phyloP scores from a whole-genome alignment of 1,284 basidiomycete species.

The Malassezia yamatoensis region DNA sequence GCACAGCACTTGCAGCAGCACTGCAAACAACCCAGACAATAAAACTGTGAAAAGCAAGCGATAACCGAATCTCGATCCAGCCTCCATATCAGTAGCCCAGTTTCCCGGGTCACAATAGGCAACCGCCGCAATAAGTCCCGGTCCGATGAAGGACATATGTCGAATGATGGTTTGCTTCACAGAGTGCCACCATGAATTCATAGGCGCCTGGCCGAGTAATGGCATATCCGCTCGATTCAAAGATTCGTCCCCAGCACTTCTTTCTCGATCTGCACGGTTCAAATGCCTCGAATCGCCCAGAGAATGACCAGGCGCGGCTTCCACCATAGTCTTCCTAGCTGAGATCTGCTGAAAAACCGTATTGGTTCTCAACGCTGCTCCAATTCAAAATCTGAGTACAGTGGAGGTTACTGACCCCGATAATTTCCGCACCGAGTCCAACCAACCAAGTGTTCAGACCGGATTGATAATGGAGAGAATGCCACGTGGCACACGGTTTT shows the following conservation, averaged over 20 bases:
- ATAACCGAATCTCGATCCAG: constrained; percentile 56
- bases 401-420: too few species aligned
- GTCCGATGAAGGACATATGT: constrained; percentile 32
- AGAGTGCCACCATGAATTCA: background rate
- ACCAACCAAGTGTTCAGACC: too few species aligned
- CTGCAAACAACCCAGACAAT: constrained; percentile 70
- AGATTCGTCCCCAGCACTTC: background rate
- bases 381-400: too few species aligned
- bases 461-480: too few species aligned
- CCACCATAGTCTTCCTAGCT: too few species aligned
- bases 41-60: constrained; percentile 75
- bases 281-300: too few species aligned
- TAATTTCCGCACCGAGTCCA: too few species aligned
- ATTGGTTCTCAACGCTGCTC: too few species aligned
- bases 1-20: constrained; percentile 61
- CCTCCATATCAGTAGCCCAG: constrained; percentile 46
- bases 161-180: constrained; percentile 16
- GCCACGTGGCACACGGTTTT: too few species aligned
- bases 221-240: background rate
- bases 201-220: background rate
- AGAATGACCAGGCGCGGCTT: too few species aligned
- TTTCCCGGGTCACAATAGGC: constrained; percentile 40
- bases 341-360: too few species aligned
- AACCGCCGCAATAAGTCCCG: constrained; percentile 36
- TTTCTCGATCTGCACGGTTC: too few species aligned